These are phyloP conservation scores for Trichoderma brevicompactum DNA, from an alignment of 2,329 filamentous ascomycete species.

Conservation along the genomic window DNA sequence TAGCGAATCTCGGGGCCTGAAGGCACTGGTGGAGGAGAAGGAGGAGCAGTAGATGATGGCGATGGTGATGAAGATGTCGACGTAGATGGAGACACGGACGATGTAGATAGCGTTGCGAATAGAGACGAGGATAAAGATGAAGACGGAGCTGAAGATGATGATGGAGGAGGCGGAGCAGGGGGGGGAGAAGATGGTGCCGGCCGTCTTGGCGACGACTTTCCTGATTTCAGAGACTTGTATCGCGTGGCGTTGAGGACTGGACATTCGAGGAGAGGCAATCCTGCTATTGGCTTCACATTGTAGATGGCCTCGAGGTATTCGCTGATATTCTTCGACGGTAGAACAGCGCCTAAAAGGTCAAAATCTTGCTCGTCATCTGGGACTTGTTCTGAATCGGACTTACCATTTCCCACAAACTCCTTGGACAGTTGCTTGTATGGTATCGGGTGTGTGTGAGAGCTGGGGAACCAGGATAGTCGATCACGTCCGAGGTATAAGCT, in stretches of 20 bases:
- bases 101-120: neutral
- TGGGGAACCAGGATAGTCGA: neutral
- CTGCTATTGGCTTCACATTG: constrained; percentile 30
- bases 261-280: constrained; percentile 34
- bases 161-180: neutral
- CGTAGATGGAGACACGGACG: neutral
- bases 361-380: neutral
- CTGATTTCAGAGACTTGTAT: constrained; percentile 34
- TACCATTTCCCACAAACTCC: constrained; percentile 8
- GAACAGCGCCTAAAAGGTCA: constrained; percentile 6
- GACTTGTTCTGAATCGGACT: neutral
- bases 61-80: neutral
- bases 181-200: constrained; percentile 17
- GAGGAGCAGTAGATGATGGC: neutral
- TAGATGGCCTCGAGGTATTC: constrained; percentile 38
- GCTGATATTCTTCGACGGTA: constrained; percentile 25
- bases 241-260: constrained; percentile 31
- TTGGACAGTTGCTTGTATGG: constrained; percentile 12
- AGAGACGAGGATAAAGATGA: neutral
- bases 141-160: neutral
- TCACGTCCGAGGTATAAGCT: constrained; percentile 27
- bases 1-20: constrained; percentile 39
- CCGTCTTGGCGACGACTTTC: neutral
- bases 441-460: constrained; percentile 1
- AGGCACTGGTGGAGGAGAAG: neutral